Evolutionary conservation across 441 rosid genomes (phyloP).

Genomic region (Arabidopsis hybrid): DNA sequence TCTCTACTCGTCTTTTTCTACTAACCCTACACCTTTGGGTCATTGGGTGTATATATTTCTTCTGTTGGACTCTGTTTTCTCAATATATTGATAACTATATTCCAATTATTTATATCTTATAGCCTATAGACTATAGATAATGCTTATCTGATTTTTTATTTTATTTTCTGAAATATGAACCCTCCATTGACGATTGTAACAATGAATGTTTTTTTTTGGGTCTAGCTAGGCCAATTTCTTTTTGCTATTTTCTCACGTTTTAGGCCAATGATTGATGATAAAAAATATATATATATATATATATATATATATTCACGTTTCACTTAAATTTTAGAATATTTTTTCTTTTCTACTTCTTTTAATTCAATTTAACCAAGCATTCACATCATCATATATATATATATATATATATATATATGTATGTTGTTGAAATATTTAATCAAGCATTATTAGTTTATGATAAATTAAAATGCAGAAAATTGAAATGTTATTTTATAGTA

Average conservation of each 20-base stretch:
- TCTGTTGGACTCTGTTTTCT: slow-evolving; percentile 12
- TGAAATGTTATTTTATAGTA: not conserved
- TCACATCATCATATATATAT: too few species aligned
- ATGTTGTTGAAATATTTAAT: not conserved
- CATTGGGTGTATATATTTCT: not conserved
- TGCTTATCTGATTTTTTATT: not conserved
- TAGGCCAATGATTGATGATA: not conserved
- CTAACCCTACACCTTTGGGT: not conserved
- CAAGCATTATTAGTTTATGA: not conserved
- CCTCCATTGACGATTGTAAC: not conserved
- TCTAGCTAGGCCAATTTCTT: not conserved
- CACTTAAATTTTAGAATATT: not conserved
- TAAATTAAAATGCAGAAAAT: not conserved
- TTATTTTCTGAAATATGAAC: not conserved
- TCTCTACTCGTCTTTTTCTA: slow-evolving; percentile 19
- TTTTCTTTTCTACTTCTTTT: not conserved
- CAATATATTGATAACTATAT: not conserved
- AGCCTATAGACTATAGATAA: too few species aligned
- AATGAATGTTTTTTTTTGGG: not conserved
- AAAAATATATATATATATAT: not conserved
- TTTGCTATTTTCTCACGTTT: not conserved
- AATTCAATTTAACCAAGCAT: not conserved
- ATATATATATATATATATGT: not conserved
- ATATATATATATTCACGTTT: not conserved
- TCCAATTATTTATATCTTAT: not conserved